These are phyloP conservation scores for Nicotiana undulata DNA, from an alignment of 257 asterid species.

Conservation along the genomic window DNA sequence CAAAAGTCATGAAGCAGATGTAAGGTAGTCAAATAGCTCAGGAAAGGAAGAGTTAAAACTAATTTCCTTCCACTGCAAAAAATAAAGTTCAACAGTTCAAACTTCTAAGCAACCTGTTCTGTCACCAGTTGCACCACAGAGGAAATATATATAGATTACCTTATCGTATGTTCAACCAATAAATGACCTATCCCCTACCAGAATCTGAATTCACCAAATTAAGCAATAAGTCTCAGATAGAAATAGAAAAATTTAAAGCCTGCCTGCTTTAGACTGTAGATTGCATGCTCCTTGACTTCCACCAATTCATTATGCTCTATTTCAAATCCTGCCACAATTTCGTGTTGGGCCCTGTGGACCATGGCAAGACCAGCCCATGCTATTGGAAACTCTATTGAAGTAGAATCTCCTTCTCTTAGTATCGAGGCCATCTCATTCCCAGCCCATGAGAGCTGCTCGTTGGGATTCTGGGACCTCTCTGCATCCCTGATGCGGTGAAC, in stretches of 20 bases:
- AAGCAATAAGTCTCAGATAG: background rate
- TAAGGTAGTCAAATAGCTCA: background rate
- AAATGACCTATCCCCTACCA: background rate
- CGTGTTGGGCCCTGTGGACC: slow-evolving; percentile 94
- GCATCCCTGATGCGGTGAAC: slow-evolving; percentile 91
- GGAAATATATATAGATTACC: background rate
- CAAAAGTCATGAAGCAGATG: background rate
- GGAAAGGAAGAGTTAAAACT: background rate
- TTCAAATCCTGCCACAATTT: slow-evolving; percentile 86
- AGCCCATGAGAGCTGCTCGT: slow-evolving; percentile 94
- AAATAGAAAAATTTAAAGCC: background rate
- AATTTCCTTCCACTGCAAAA: background rate
- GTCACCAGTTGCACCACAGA: background rate
- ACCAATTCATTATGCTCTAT: slow-evolving; percentile 60
- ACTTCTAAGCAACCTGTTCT: background rate
- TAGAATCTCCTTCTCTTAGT: slow-evolving; percentile 81
- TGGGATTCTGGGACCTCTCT: slow-evolving; percentile 89
- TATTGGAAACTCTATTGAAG: slow-evolving; percentile 59
- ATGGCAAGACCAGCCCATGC: slow-evolving; percentile 98
- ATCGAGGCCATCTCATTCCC: slow-evolving; percentile 98
- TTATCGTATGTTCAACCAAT: background rate
- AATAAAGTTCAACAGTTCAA: background rate
- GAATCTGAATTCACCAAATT: background rate
- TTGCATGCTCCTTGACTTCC: slow-evolving; percentile 82
- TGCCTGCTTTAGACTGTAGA: slow-evolving; percentile 87